These are phyloP conservation scores for Sonneratia caseolaris DNA, from an alignment of 345 rosid genomes.

Conservation along the genomic window DNA sequence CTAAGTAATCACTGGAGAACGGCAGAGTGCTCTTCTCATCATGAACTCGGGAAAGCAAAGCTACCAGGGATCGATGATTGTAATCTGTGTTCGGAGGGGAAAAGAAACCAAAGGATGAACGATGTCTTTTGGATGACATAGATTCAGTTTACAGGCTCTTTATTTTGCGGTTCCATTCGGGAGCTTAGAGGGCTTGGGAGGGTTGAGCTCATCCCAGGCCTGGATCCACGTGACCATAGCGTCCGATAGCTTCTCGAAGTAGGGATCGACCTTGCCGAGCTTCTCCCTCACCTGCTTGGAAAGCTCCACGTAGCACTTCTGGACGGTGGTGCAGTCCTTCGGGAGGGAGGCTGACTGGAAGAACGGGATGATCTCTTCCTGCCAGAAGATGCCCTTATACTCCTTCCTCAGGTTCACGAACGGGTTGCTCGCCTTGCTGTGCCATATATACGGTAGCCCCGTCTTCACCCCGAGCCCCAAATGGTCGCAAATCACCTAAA, in stretches of 20 bases:
- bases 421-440: constrained; percentile 93
- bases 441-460: constrained; percentile 72
- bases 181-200: constrained; percentile 6
- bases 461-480: constrained; percentile 79
- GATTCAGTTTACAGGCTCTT: too few species aligned
- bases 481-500: constrained; percentile 79
- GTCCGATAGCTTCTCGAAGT: constrained; percentile 72
- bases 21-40: too few species aligned
- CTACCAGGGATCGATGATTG: too few species aligned
- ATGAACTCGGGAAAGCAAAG: too few species aligned
- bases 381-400: constrained; percentile 82
- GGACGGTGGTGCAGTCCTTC: constrained; percentile 69
- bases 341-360: constrained; percentile 58
- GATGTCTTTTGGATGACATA: too few species aligned
- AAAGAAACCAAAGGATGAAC: too few species aligned
- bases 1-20: too few species aligned
- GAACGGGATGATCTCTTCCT: constrained; percentile 89
- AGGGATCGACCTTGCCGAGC: constrained; percentile 60
- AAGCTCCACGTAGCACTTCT: constrained; percentile 70
- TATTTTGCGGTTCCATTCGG: too few species aligned
- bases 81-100: too few species aligned
- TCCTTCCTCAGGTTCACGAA: constrained; percentile 73
- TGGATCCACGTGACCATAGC: constrained; percentile 94
- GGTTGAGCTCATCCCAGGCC: constrained; percentile 94
- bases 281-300: constrained; percentile 71